phyloP scores from a whole-genome alignment of 768 basidiomycete species.

The Lentinula sp. region DNA sequence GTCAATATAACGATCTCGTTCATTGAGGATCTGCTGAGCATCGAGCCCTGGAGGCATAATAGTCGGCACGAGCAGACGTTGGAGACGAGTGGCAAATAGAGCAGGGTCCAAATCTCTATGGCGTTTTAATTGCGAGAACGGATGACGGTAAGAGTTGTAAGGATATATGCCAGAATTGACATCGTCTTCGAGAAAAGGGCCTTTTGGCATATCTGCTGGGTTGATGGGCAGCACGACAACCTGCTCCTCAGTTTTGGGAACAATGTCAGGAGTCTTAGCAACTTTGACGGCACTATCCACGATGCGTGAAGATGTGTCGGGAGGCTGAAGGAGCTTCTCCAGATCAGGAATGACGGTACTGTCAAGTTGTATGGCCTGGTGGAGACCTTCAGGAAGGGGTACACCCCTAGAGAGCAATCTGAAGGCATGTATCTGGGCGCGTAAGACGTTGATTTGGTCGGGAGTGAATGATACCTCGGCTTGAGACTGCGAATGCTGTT shows the following conservation, averaged over 20 bases:
- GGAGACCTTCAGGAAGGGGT: constrained; percentile 63
- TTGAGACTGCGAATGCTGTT: constrained; percentile 32
- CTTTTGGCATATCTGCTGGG: constrained; percentile 60
- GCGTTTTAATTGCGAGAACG: constrained; percentile 75
- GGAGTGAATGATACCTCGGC: constrained; percentile 75
- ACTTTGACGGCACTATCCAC: constrained; percentile 74
- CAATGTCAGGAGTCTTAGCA: constrained; percentile 46
- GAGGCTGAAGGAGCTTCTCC: constrained; percentile 56
- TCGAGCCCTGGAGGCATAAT: constrained; percentile 91
- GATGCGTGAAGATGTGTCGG: constrained; percentile 55
- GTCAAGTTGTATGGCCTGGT: constrained; percentile 62
- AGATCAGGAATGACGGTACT: constrained; percentile 56
- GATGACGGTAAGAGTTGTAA: constrained; percentile 85
- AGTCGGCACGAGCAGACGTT: constrained; percentile 80
- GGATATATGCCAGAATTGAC: constrained; percentile 79
- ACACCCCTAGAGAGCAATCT: constrained; percentile 61
- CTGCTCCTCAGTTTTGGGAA: constrained; percentile 52
- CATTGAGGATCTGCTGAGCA: constrained; percentile 84
- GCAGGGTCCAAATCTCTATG: constrained; percentile 52
- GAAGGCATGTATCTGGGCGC: constrained; percentile 80
- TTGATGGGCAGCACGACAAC: constrained; percentile 33
- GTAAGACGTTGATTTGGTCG: constrained; percentile 71
- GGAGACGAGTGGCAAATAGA: constrained; percentile 65
- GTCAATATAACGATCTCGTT: constrained; percentile 88
- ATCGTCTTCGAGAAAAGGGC: constrained; percentile 75